Base-by-base conservation (phyloP, 495 filamentous ascomycete species). In the Podospora anserina region DNA sequence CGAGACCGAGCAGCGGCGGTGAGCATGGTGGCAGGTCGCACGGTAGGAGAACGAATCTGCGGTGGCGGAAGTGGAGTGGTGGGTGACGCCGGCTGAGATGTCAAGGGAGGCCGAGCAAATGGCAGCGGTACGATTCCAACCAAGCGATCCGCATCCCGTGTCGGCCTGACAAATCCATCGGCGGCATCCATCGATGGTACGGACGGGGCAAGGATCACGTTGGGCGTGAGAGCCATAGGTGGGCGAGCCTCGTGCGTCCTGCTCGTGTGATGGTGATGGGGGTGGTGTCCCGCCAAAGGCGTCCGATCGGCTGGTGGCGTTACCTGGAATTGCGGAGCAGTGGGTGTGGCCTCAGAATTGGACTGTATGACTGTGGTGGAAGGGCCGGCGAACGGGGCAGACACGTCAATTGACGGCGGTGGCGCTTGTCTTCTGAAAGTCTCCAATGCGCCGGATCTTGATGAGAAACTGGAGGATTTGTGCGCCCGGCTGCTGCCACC, bases 1-100 rank as follows among this genome's bases (percentile, higher is more conserved):
- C 84, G 78, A 15, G 83, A 74, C 74, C 82, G 73, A 74, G 74
- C 61, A 66, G 75, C 70, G 67, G 85, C 70, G 67, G 79, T 72
- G 72, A 82, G 77, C 65, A 83, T 75, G 69, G 87, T 80, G 70
- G 82, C 75, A 74, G 88, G 73, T 71, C 84, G 78, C 67, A 87
- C 79, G 11, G 81, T 82, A 3, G 83, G 82, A 7, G 84, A 85
- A 57, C 82, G 80, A 60, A 83, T 75, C 60, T 85, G 83, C 1
- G 82, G 78, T 0, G 88, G 89, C 54, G 91, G 91, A 63, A 90
- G 85, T 11, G 94, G 95, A 1, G 95, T 99, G 13, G 93, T 97
- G 0, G 95, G 95, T 11, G 94, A 97, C 65, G 92, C 91, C 1
- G 95, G 95, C 74, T 97, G 95, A 7, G 95, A 97, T 27, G 88